Evolutionary conservation across 139 green algal genomes (phyloP).

Genomic region (Trebouxia sp.): DNA sequence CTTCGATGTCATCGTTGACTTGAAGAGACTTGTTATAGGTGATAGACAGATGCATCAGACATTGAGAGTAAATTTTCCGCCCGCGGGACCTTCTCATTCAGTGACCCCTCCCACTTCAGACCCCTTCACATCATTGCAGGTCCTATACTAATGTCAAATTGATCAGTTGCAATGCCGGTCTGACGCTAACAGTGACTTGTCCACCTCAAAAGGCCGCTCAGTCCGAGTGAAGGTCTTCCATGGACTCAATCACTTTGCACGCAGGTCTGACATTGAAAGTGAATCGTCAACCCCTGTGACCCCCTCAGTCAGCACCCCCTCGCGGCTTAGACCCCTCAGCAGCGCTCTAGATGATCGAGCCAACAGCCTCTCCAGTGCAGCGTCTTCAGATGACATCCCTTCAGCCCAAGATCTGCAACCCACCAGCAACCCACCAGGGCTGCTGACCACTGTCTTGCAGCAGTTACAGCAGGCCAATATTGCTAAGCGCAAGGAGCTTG

Average conservation of each 20-base stretch:
- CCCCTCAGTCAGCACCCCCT: constrained; percentile 19
- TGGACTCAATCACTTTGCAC: too few species aligned
- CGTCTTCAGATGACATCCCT: constrained; percentile 20
- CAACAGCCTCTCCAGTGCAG: not conserved
- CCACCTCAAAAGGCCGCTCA: too few species aligned
- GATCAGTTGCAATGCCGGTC: too few species aligned
- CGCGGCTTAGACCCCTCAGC: not conserved
- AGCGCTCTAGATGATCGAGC: not conserved
- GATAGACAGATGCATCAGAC: too few species aligned
- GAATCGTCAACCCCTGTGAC: not conserved
- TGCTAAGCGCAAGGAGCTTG: constrained; percentile 76
- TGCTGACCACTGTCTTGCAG: constrained; percentile 20
- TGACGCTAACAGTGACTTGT: too few species aligned
- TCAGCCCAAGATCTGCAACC: constrained; percentile 25
- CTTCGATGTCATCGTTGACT: not conserved
- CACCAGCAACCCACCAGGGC: not conserved
- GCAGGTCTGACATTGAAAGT: constrained; percentile 17
- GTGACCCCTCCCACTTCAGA: too few species aligned
- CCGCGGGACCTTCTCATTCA: too few species aligned
- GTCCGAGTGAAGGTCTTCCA: too few species aligned
- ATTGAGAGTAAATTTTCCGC: too few species aligned
- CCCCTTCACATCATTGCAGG: too few species aligned
- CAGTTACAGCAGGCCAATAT: constrained; percentile 59
- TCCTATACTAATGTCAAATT: too few species aligned
- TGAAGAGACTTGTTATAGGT: too few species aligned